phyloP scores from a whole-genome alignment of 495 filamentous ascomycete genomes.

The Aspergillus incahuasiensis region DNA sequence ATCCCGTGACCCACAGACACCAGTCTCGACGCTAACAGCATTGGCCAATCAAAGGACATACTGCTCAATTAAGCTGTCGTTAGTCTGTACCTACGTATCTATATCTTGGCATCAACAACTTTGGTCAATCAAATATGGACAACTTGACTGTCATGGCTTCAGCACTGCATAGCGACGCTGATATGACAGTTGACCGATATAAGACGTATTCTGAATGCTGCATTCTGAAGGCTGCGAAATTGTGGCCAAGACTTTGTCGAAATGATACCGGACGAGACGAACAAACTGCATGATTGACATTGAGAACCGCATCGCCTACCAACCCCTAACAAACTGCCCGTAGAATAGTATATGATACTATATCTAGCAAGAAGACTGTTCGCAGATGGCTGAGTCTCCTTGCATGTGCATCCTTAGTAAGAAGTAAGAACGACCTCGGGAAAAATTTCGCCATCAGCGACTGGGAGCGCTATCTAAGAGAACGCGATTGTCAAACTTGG shows the following conservation, averaged over 20 bases:
- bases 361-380: not conserved
- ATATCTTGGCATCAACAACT: not conserved
- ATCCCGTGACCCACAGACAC: not conserved
- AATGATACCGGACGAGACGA: no score
- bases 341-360: not conserved
- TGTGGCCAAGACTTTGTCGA: no score
- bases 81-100: constrained; percentile 3
- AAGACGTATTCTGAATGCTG: no score
- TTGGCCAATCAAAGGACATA: not conserved
- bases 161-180: constrained; percentile 2
- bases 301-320: not conserved
- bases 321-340: not conserved
- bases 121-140: not conserved
- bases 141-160: not conserved
- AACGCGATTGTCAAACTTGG: not conserved
- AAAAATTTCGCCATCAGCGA: not conserved
- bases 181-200: constrained; percentile 6
- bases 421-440: not conserved
- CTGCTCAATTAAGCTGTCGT: constrained; percentile 3
- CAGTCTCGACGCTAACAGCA: not conserved
- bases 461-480: not conserved
- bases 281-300: no score
- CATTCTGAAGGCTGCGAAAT: no score
- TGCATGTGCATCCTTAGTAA: constrained; percentile 13
- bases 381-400: constrained; percentile 12